Base-by-base conservation (phyloP, 2,329 filamentous ascomycete species). In the Cordyceps pruinosa region DNA sequence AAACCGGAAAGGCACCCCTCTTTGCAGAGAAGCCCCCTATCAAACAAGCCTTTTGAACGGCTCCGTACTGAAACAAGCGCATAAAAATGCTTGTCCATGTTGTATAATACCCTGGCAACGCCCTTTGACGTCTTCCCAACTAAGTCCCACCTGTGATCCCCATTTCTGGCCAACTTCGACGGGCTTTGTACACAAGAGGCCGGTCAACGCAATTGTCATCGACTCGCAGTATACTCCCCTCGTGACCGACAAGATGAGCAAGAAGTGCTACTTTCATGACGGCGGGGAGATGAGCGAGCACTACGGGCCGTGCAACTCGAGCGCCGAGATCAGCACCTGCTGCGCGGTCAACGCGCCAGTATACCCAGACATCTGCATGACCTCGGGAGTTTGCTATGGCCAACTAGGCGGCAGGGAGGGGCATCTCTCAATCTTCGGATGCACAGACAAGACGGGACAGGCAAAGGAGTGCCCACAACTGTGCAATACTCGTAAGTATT, bases 231-330 rank as follows among this genome's bases (percentile, higher is more conserved):
- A 28, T 28, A 49, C n/a, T 19, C 23, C 15, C 7, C 2, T 2
- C 21, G 6, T 15, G 28, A n/a, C 13, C 13, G 5, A 10, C 13
- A 42, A 42, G 12, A 52, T 52, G 49, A 32, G 25, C 25, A 49
- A 48, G 32, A 47, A 96, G 35, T 65, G 61, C 49, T 63, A 64
- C 32, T 35, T 34, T 2, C 23, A 63, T 23, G 59, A 59, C 25
- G 62, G 62, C 25, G 46, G 44, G 2, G 25, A 45, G 12, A 17
- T 55, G 19, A 55, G 58, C 21, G 3, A 15, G 3, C 54, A 26
- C 7, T 52, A 39, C 7, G 32, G 6, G 21, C 60, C 64, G 3
- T 65, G 63, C 48, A 44, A 63, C n/a, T 48, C 64, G 21, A 35
- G 59, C 17, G 62, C 60, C 23, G 58, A 59, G n/a, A 42, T 54